A percentile compares a stretch with the other conserved stretches of the same genome.
phyloP scores from a whole-genome alignment of 73 alveolate species.

The Durusdinium trenchii region DNA sequence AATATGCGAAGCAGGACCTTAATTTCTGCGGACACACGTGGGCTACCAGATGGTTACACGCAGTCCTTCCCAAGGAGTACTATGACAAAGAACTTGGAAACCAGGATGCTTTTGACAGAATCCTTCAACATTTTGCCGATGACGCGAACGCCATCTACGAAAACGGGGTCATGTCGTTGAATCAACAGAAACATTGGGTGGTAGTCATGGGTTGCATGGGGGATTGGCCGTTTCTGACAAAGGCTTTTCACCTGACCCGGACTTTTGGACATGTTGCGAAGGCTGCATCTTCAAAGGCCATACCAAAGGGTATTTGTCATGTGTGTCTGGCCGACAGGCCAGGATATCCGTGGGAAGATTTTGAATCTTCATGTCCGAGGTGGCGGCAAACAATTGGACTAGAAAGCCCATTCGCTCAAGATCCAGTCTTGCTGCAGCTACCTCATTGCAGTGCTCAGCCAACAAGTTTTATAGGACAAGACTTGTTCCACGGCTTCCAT shows the following conservation, averaged over 20 bases:
- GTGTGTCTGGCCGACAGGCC: not conserved
- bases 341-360: not conserved
- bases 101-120: not conserved
- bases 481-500: not conserved
- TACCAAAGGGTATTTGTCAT: not conserved
- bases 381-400: no score
- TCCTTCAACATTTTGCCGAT: no score
- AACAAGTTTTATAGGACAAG: not conserved
- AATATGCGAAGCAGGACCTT: not conserved
- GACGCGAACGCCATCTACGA: no score
- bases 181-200: not conserved
- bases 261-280: not conserved
- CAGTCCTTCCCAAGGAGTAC: not conserved
- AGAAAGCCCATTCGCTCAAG: no score
- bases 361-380: not conserved
- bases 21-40: not conserved
- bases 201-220: not conserved
- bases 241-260: not conserved
- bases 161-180: not conserved
- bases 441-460: no score
- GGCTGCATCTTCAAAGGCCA: not conserved
- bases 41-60: not conserved
- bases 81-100: not conserved
- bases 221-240: conserved; percentile 40
- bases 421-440: no score